Conservation (phyloP, 2,329 filamentous ascomycete genomes). For the Neurospora crassa region DNA sequence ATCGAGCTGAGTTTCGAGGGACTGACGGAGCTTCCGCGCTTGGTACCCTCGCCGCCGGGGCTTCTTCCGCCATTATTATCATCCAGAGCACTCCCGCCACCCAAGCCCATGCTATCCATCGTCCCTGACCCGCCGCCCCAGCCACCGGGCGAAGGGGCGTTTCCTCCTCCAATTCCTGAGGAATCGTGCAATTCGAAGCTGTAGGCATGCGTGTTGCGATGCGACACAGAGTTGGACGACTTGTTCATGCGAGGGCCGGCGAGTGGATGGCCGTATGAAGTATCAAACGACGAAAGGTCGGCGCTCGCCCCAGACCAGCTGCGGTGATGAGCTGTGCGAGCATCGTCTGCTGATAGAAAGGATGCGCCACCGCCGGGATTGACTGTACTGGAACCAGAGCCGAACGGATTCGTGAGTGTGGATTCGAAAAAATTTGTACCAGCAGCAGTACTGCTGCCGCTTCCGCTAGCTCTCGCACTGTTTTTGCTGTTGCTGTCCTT, state of each 20-base stretch:
- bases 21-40: slow-evolving; percentile 58
- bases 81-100: slow-evolving; percentile 16
- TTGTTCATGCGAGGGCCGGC: slow-evolving; percentile 40
- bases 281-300: slow-evolving; percentile 34
- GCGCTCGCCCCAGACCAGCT: slow-evolving; percentile 32
- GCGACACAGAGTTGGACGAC: slow-evolving; percentile 21
- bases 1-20: slow-evolving; percentile 73
- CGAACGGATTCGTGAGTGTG: neutral
- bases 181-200: slow-evolving; percentile 48
- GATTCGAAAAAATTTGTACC: neutral
- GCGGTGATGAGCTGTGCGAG: slow-evolving; percentile 8
- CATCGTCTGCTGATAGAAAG: slow-evolving; percentile 27
- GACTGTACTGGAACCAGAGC: neutral
- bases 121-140: neutral
- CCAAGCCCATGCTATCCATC: neutral
- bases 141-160: neutral
- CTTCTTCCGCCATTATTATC: slow-evolving; percentile 1
- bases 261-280: slow-evolving; percentile 39
- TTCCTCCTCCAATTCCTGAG: slow-evolving; percentile 8
- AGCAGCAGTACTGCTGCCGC: slow-evolving; percentile 9
- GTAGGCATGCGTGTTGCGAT: slow-evolving; percentile 40
- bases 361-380: slow-evolving; percentile 23
- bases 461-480: neutral
- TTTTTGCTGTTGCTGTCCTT: slow-evolving; percentile 4
- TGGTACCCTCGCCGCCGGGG: slow-evolving; percentile 10